Conservation (phyloP, 23 red algal species). For the Chondrus crispus region DNA sequence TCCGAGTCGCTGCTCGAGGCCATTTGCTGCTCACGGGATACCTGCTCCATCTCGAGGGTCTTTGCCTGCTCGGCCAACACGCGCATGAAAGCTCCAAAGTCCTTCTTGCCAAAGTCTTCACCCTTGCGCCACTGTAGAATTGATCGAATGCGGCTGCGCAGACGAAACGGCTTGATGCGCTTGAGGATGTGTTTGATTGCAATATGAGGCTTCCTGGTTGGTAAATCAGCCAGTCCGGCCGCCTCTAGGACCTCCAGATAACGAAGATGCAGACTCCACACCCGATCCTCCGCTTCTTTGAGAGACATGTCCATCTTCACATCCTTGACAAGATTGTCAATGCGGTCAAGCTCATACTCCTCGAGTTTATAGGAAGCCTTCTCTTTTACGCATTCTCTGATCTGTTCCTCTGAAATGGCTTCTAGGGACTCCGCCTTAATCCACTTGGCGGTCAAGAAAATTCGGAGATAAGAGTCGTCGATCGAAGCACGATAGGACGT, state of each 20-base stretch:
- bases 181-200: conserved; percentile 24
- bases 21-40: background rate
- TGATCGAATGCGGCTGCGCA: conserved; percentile 5
- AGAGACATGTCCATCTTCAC: conserved; percentile 14
- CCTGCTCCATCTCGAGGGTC: background rate
- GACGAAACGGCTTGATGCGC: background rate
- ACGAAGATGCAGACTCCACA: conserved; percentile 19
- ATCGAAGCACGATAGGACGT: conserved; percentile 18
- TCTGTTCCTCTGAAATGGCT: conserved; percentile 11
- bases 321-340: background rate
- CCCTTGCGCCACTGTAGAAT: conserved; percentile 4
- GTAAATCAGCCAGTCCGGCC: background rate
- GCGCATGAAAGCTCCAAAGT: conserved; percentile 33
- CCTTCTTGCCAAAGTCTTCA: conserved; percentile 10
- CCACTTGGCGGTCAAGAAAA: conserved; percentile 14
- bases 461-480: background rate
- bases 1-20: background rate
- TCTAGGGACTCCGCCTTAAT: background rate
- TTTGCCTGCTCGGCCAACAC: conserved; percentile 24
- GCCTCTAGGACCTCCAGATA: background rate
- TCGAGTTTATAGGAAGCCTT: background rate
- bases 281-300: background rate
- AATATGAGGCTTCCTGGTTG: conserved; percentile 12
- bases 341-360: background rate
- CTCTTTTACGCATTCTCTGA: background rate